Conservation (phyloP, 2,329 filamentous ascomycete species). For the Alternaria ventricosa region DNA sequence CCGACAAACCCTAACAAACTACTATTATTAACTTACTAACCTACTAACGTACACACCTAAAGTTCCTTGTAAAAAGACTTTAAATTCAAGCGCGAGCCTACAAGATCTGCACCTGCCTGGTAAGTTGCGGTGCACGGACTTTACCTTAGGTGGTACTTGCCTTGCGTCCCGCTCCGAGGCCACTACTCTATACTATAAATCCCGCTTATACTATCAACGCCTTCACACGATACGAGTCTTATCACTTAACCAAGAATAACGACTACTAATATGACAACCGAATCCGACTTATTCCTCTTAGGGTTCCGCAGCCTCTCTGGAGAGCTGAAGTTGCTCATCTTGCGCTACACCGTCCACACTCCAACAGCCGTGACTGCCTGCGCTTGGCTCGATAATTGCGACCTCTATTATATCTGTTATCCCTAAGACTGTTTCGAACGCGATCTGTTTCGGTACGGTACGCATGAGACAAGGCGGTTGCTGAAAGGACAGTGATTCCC, state of each 20-base stretch:
- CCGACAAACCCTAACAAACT: no score
- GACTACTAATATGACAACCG: background rate
- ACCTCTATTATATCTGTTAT: background rate
- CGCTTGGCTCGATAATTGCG: background rate
- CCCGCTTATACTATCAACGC: background rate
- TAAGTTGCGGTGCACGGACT: background rate
- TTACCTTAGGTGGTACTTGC: background rate
- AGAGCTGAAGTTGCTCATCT: background rate
- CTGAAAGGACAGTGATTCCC: background rate
- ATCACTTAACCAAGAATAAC: background rate
- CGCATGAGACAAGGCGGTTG: background rate
- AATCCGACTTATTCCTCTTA: background rate
- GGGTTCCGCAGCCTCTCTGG: background rate
- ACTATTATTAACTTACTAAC: no score
- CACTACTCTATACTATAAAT: background rate
- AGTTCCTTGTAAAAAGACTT: no score
- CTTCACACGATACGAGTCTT: background rate
- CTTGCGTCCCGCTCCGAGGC: background rate
- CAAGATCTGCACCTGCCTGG: background rate
- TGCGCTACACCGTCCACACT: background rate
- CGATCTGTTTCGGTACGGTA: background rate
- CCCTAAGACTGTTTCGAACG: background rate
- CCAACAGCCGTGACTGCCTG: background rate
- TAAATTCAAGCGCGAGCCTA: no score
- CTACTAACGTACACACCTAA: no score